Evolutionary conservation across 495 filamentous ascomycete species (phyloP).

Genomic region (Penicillium alfredii): DNA sequence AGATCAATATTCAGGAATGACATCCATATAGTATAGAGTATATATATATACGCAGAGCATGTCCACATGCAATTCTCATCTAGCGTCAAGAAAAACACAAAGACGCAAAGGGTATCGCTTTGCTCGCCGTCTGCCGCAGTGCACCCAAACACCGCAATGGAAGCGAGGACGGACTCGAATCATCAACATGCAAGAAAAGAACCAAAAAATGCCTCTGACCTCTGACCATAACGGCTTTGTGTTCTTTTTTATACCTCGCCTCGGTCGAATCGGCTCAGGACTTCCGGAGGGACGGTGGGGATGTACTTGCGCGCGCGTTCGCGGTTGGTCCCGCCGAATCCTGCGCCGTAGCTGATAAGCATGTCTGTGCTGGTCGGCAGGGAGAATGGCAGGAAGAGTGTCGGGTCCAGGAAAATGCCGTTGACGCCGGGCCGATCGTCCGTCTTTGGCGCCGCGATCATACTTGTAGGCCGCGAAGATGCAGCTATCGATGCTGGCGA

Average conservation of each 20-base stretch:
- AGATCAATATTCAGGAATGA: too few species aligned
- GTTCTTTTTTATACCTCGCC: slow-evolving; percentile 17
- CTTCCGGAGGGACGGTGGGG: slow-evolving; percentile 92
- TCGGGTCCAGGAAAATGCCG: slow-evolving; percentile 71
- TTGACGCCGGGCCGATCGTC: slow-evolving; percentile 42
- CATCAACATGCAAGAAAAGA: too few species aligned
- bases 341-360: slow-evolving; percentile 90
- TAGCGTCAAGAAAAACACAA: too few species aligned
- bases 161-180: too few species aligned
- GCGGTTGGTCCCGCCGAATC: slow-evolving; percentile 85
- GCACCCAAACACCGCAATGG: too few species aligned
- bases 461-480: slow-evolving; percentile 22
- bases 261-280: slow-evolving; percentile 81
- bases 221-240: too few species aligned
- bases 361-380: slow-evolving; percentile 96
- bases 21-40: too few species aligned
- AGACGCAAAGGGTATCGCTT: too few species aligned
- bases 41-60: too few species aligned
- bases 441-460: slow-evolving; percentile 6
- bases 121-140: too few species aligned
- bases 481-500: slow-evolving; percentile 25
- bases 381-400: slow-evolving; percentile 88
- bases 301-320: slow-evolving; percentile 93
- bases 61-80: too few species aligned
- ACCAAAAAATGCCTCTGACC: slow-evolving; percentile 5